Percentiles rank a stretch among this genome's conserved stretches.
These are phyloP conservation scores for Sonneratia alba DNA, from an alignment of 345 rosid species.

Conservation along the genomic window DNA sequence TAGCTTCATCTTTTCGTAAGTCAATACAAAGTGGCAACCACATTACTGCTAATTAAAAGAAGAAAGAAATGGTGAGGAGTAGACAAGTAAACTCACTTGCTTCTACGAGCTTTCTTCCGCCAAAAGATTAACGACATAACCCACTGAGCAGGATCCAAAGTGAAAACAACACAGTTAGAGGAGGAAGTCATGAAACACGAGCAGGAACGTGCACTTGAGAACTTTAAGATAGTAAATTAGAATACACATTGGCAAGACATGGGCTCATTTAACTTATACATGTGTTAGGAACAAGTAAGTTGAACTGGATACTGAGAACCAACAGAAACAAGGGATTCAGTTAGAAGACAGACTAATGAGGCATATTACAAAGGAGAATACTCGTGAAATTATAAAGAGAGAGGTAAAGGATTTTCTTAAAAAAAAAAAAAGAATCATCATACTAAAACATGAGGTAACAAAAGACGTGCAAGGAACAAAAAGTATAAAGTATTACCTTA, in stretches of 20 bases:
- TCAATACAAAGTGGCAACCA: neutral
- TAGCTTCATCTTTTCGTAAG: neutral
- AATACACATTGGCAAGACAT: neutral
- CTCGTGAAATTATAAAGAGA: neutral
- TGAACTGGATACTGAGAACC: neutral
- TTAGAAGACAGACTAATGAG: neutral
- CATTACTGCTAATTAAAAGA: neutral
- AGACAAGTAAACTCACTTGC: conserved; percentile 56
- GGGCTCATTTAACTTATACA: neutral
- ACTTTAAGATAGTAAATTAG: neutral
- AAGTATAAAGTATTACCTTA: conserved; percentile 40
- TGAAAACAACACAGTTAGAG: neutral
- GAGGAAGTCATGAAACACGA: neutral
- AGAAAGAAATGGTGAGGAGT: neutral
- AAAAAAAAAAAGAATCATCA: neutral
- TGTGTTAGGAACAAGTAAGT: neutral
- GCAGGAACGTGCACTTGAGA: neutral
- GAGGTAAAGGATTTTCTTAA: neutral
- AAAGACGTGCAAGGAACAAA: neutral
- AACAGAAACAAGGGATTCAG: neutral
- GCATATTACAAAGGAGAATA: neutral
- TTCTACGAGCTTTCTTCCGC: conserved; percentile 71
- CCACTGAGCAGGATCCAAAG: conserved; percentile 50
- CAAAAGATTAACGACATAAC: conserved; percentile 59
- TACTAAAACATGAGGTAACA: neutral